Evolutionary conservation across 352 stramenopile species (phyloP).

Genomic region (Halophytophthora batemanensis): DNA sequence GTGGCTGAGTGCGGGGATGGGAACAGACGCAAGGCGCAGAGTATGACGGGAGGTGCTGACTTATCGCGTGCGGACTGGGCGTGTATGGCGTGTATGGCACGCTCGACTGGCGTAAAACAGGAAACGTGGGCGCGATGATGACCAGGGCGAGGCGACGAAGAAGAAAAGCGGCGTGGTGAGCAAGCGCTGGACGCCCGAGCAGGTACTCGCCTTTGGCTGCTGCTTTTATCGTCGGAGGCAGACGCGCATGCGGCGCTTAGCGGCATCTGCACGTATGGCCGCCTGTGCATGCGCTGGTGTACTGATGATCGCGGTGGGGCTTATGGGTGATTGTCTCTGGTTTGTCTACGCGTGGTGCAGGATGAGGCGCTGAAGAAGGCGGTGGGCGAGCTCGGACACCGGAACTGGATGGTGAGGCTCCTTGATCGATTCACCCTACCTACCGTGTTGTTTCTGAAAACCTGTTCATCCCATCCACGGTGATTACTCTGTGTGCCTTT

Average conservation of each 20-base stretch:
- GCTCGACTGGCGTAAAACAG: slow-evolving; percentile 12
- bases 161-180: slow-evolving; percentile 39
- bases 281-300: too few species aligned
- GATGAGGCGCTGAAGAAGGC: slow-evolving; percentile 79
- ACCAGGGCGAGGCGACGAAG: slow-evolving; percentile 43
- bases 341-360: slow-evolving; percentile 14
- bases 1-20: background rate
- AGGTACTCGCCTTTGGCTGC: slow-evolving; percentile 16
- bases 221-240: background rate
- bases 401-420: slow-evolving; percentile 84
- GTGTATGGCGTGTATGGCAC: slow-evolving; percentile 2
- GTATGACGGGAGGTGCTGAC: background rate
- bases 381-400: slow-evolving; percentile 71
- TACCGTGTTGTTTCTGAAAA: background rate
- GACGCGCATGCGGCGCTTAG: background rate
- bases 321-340: background rate
- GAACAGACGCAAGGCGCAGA: too few species aligned
- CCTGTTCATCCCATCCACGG: slow-evolving; percentile 1
- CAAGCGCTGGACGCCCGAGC: slow-evolving; percentile 80
- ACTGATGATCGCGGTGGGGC: background rate
- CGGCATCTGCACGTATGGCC: too few species aligned
- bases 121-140: slow-evolving; percentile 33
- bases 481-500: background rate
- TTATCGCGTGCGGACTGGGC: slow-evolving; percentile 5
- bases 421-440: background rate